Base-by-base conservation (phyloP, 129 eudicot genomes). In the Centaurea solstitialis region DNA sequence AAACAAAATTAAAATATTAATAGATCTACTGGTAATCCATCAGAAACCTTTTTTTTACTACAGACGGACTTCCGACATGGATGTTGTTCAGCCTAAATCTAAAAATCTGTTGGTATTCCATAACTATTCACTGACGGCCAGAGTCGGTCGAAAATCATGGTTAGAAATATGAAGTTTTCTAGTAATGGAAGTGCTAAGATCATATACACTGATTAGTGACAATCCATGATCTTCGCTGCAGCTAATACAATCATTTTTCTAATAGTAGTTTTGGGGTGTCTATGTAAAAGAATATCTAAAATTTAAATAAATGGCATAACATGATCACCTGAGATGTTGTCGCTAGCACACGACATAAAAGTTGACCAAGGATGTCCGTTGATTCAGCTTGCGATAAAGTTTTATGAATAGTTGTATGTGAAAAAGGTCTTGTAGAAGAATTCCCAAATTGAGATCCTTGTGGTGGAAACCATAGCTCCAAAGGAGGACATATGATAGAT, bases 251-350 rank as follows among this genome's bases (percentile, higher is more conserved):
- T 69, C 12, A 69, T 15, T 26, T 33, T 12, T 28, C 15, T 9
- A 20, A 61, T 38, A 23, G 22, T 11, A 30, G 10, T 35, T 21
- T 61, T 22, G 5, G 65, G 5, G 53, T 21, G 15, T 20, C 10
- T 5, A 30, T 39, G 50, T 20, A 18, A 72, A 72, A 20, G 30
- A 38, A 22, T 20, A 72, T 20, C 18, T 20, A 38, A 41, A 72
- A 72, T 12, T 50, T 50, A 13, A 39, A 11, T 5, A 28, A 39
- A 39, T 38, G 64, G 66, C 6, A 75, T 53, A n/a, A 30, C 67
- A 50, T 7, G 61, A 15, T 50, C 30, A 78, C 81, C 75, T 78
- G 75, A 67, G 20, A 67, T n/a, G n/a, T n/a, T 78, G 81, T 78
- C 74, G 17, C 66, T 26, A 67, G 81, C 22, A n/a, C 30, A 77